phyloP scores from a whole-genome alignment of 805 yeast species.

The Zygoascus biomembranicola region DNA sequence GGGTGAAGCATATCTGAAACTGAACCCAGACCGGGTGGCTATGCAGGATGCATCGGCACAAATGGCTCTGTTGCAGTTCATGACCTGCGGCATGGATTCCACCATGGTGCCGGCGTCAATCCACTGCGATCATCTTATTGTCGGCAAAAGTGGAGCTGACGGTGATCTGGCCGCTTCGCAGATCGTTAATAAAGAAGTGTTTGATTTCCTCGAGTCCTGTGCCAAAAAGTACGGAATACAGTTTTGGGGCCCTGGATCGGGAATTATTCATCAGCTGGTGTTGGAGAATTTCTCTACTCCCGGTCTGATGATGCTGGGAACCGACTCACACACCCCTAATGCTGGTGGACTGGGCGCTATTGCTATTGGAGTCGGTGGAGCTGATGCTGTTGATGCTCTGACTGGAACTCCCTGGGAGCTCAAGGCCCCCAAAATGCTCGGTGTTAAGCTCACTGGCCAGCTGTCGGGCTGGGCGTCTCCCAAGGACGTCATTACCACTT shows the following conservation, averaged over 20 bases:
- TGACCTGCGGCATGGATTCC: conserved; percentile 86
- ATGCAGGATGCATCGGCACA: conserved; percentile 99
- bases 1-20: conserved; percentile 84
- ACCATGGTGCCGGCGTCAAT: conserved; percentile 93
- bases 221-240: conserved; percentile 93
- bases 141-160: conserved; percentile 89
- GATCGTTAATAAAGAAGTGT: conserved; percentile 86
- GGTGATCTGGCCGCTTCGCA: conserved; percentile 74
- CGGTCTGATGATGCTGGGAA: conserved; percentile 94
- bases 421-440: conserved; percentile 91
- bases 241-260: conserved; percentile 99
- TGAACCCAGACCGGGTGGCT: conserved; percentile 96
- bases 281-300: conserved; percentile 95
- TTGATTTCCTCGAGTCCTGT: conserved; percentile 87
- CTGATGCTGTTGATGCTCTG: conserved; percentile 97
- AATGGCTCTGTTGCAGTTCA: conserved; percentile 96
- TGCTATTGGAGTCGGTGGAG: conserved; percentile 99
- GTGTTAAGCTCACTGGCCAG: conserved; percentile 86
- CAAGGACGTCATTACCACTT: conserved; percentile 86
- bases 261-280: conserved; percentile 96
- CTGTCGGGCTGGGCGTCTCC: conserved; percentile 95
- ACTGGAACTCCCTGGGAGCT: conserved; percentile 98
- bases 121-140: conserved; percentile 97
- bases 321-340: conserved; percentile 98
- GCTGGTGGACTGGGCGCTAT: conserved; percentile 99